Conservation (phyloP, 2,329 filamentous ascomycete species). For the Hyphodiscus sp. region DNA sequence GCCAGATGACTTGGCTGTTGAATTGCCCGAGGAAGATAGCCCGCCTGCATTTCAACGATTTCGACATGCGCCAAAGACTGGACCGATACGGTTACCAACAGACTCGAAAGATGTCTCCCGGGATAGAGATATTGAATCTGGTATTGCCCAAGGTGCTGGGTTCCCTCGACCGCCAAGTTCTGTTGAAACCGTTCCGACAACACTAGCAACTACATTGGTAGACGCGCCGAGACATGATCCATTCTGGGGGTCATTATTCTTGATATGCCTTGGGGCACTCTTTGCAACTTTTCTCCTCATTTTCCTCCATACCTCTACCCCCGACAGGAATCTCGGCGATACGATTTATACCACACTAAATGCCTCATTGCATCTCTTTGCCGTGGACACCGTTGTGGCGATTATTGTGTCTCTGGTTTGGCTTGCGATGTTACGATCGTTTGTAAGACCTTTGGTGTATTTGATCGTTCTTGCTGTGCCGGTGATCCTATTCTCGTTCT, state of each 20-base stretch:
- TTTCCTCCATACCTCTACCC: conserved; percentile 77
- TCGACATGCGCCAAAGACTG: conserved; percentile 24
- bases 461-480: conserved; percentile 80
- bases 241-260: conserved; percentile 86
- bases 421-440: conserved; percentile 82
- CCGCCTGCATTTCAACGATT: conserved; percentile 60
- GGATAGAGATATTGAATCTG: conserved; percentile 21
- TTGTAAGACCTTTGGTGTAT: conserved; percentile 77
- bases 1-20: conserved; percentile 52
- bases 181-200: conserved; percentile 43
- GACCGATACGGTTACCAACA: conserved; percentile 26
- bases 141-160: conserved; percentile 7
- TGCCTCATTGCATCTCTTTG: conserved; percentile 81
- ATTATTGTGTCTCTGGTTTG: conserved; percentile 82
- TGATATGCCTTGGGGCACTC: conserved; percentile 77
- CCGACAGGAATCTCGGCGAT: conserved; percentile 70
- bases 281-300: conserved; percentile 86
- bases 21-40: conserved; percentile 44
- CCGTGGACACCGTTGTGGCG: conserved; percentile 86
- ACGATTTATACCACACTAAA: conserved; percentile 89
- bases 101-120: conserved; percentile 15
- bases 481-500: conserved; percentile 79
- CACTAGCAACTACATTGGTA: conserved; percentile 50
- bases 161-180: conserved; percentile 25
- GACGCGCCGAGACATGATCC: conserved; percentile 78